phyloP scores from a whole-genome alignment of 2,329 filamentous ascomycete genomes.

The Drechslera avenae region DNA sequence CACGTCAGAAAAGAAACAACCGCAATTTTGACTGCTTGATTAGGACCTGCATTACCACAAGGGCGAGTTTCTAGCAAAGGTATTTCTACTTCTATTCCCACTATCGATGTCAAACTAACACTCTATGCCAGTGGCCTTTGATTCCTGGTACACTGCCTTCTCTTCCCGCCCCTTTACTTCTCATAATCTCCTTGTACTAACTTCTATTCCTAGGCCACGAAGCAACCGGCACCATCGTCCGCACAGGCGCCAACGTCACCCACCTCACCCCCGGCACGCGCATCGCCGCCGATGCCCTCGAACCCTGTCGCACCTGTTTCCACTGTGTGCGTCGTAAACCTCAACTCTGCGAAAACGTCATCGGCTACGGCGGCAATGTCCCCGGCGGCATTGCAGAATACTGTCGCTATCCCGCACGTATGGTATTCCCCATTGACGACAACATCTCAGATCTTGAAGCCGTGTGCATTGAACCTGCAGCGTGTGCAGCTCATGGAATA shows the following conservation, averaged over 20 bases:
- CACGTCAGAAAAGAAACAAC: too few species aligned
- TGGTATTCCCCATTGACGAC: slow-evolving; percentile 70
- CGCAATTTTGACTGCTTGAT: slow-evolving; percentile 4
- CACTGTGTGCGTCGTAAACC: slow-evolving; percentile 72
- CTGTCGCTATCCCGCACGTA: slow-evolving; percentile 60
- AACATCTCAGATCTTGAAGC: slow-evolving; percentile 68
- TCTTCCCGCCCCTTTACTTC: background rate
- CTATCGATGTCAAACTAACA: too few species aligned
- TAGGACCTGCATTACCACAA: slow-evolving; percentile 36
- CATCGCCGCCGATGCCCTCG: slow-evolving; percentile 65
- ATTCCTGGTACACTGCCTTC: slow-evolving; percentile 24
- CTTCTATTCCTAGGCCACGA: slow-evolving; percentile 62
- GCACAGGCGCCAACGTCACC: slow-evolving; percentile 63
- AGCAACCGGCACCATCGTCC: slow-evolving; percentile 68
- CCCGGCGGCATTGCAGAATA: slow-evolving; percentile 77
- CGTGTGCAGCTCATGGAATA: slow-evolving; percentile 72
- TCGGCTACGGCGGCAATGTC: slow-evolving; percentile 69
- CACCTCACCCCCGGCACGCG: slow-evolving; percentile 66
- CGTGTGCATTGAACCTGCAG: slow-evolving; percentile 71
- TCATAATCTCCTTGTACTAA: too few species aligned
- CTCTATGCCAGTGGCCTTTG: slow-evolving; percentile 22
- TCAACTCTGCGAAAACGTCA: slow-evolving; percentile 71
- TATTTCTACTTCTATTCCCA: background rate
- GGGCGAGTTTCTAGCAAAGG: slow-evolving; percentile 32
- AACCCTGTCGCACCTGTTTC: slow-evolving; percentile 74